Percentiles rank a stretch among this genome's conserved stretches.
Evolutionary conservation across 805 yeast genomes (phyloP).

Genomic region (Metschnikowia cerradonensis): DNA sequence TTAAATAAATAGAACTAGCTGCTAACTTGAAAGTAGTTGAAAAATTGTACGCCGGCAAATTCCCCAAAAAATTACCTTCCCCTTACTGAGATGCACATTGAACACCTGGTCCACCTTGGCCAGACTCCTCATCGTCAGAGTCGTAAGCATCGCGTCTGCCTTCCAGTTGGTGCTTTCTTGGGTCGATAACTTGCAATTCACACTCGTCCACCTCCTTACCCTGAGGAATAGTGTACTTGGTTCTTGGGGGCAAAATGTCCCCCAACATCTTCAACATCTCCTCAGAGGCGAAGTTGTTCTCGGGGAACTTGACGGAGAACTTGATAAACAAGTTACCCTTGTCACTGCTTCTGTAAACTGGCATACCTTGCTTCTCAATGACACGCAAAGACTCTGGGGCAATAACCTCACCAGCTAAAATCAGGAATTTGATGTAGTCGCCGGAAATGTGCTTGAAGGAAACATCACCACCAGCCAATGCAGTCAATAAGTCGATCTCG

Average conservation of each 20-base stretch:
- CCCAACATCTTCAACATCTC: constrained; percentile 72
- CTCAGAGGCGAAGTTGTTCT: constrained; percentile 65
- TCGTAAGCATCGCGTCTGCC: constrained; percentile 42
- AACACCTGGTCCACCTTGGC: constrained; percentile 23
- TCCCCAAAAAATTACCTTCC: constrained; percentile 1
- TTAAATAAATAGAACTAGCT: constrained; percentile 5
- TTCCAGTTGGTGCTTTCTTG: constrained; percentile 49
- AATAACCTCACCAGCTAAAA: constrained; percentile 90
- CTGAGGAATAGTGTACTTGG: constrained; percentile 55
- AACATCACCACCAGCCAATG: constrained; percentile 93
- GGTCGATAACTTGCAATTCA: constrained; percentile 64
- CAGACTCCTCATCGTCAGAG: constrained; percentile 43
- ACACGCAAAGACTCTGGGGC: constrained; percentile 80
- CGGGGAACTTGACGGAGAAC: constrained; percentile 88
- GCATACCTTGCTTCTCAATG: constrained; percentile 96
- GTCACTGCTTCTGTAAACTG: constrained; percentile 82
- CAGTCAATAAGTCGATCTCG: constrained; percentile 87
- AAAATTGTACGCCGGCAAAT: neutral
- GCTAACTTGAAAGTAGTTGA: neutral
- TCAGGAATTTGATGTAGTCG: constrained; percentile 77
- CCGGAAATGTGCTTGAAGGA: constrained; percentile 87
- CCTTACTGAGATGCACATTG: constrained; percentile 25
- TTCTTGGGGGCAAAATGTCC: constrained; percentile 74
- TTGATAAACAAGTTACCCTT: constrained; percentile 82
- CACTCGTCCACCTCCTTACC: constrained; percentile 80